Evolutionary conservation across 805 yeast species (phyloP).

Genomic region (Pichia sporocuriosa): DNA sequence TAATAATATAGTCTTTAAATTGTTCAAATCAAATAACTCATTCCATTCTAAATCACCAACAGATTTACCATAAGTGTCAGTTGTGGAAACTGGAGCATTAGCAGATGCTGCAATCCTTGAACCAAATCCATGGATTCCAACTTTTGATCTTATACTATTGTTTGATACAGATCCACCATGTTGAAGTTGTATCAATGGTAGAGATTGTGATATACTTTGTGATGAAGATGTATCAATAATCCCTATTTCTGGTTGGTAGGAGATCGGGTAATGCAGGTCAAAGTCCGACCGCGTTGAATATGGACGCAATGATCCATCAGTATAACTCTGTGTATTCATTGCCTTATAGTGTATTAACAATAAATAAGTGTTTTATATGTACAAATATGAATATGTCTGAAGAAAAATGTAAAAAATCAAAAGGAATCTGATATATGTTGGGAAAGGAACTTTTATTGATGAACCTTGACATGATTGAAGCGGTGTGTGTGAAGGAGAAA

Average conservation of each 20-base stretch:
- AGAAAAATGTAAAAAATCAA: too few species aligned
- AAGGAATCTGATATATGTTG: too few species aligned
- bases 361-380: background rate
- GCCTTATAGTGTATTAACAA: background rate
- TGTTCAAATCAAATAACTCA: constrained; percentile 57
- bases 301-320: constrained; percentile 27
- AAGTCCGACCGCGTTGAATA: constrained; percentile 28
- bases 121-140: constrained; percentile 12
- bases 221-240: constrained; percentile 30
- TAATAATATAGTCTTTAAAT: constrained; percentile 49
- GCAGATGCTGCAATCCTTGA: constrained; percentile 33
- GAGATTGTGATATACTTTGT: constrained; percentile 28
- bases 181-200: constrained; percentile 23
- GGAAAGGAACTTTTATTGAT: too few species aligned
- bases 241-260: constrained; percentile 30
- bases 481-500: too few species aligned
- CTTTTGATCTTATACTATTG: background rate
- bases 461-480: too few species aligned
- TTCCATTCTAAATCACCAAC: constrained; percentile 49
- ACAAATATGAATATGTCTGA: background rate
- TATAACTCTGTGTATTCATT: constrained; percentile 22
- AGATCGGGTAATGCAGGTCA: constrained; percentile 29
- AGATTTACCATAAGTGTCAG: constrained; percentile 8
- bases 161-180: constrained; percentile 3
- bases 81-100: constrained; percentile 18